A percentile compares a stretch with the other conserved stretches of the same genome.
These are phyloP conservation scores for Debaryomyces psychrophilus DNA, from an alignment of 1,139 yeast genomes.

Conservation along the genomic window DNA sequence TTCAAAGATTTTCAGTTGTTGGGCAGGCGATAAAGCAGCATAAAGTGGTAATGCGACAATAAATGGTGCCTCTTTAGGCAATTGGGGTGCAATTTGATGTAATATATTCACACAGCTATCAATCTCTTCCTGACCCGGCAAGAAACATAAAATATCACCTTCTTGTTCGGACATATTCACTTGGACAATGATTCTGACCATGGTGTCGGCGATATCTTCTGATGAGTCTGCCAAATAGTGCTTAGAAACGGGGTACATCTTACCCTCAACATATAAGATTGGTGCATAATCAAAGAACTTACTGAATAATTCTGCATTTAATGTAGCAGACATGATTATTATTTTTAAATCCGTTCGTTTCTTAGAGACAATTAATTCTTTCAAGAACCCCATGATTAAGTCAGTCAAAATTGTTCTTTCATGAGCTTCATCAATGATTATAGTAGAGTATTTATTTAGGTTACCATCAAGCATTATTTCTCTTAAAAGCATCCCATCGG, in stretches of 20 bases:
- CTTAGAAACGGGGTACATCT: slow-evolving; percentile 81
- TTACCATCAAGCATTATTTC: slow-evolving; percentile 80
- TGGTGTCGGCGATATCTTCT: slow-evolving; percentile 83
- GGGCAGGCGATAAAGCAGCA: slow-evolving; percentile 87
- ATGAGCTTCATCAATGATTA: slow-evolving; percentile 96
- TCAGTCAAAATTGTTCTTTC: slow-evolving; percentile 94
- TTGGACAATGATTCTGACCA: slow-evolving; percentile 75
- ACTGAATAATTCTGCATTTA: slow-evolving; percentile 90
- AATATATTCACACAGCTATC: slow-evolving; percentile 77
- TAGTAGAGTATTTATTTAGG: slow-evolving; percentile 66
- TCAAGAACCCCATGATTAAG: slow-evolving; percentile 83
- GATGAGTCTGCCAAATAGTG: slow-evolving; percentile 57
- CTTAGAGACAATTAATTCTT: slow-evolving; percentile 55
- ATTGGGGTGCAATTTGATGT: slow-evolving; percentile 59
- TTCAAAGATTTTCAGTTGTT: slow-evolving; percentile 77
- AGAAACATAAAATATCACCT: slow-evolving; percentile 88
- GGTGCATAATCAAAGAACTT: slow-evolving; percentile 78
- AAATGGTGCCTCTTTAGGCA: slow-evolving; percentile 76
- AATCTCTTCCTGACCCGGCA: slow-evolving; percentile 97
- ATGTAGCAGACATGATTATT: slow-evolving; percentile 90
- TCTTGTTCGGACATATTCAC: slow-evolving; percentile 74
- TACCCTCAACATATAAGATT: slow-evolving; percentile 84
- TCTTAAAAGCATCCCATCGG: slow-evolving; percentile 96
- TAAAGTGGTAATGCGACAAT: slow-evolving; percentile 82
- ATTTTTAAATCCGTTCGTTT: slow-evolving; percentile 59